Evolutionary conservation across 2,329 filamentous ascomycete species (phyloP).

Genomic region (Zarea fungicola): DNA sequence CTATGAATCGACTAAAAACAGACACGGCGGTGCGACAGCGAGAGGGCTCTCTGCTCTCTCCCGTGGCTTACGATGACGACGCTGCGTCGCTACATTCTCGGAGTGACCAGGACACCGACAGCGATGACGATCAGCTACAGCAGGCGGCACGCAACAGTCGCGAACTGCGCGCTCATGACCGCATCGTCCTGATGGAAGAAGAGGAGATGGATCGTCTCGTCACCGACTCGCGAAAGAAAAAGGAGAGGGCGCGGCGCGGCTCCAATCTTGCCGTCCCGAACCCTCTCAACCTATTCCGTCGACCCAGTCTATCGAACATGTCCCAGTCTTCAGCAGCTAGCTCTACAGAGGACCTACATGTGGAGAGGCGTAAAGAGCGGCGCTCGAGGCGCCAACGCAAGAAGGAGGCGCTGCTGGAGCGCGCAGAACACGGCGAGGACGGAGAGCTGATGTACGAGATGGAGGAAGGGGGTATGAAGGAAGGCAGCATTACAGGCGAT

Average conservation of each 20-base stretch:
- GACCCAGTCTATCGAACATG: constrained; percentile 29
- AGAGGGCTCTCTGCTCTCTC: constrained; percentile 52
- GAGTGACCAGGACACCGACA: constrained; percentile 70
- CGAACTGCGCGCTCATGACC: constrained; percentile 65
- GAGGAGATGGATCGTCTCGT: constrained; percentile 63
- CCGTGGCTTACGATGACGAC: constrained; percentile 62
- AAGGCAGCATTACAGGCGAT: constrained; percentile 58
- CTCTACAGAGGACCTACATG: constrained; percentile 42
- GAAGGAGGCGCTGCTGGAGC: constrained; percentile 46
- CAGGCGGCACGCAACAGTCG: constrained; percentile 61
- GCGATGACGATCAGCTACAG: constrained; percentile 67
- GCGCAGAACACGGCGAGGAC: constrained; percentile 59
- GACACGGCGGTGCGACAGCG: constrained; percentile 10
- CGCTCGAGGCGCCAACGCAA: constrained; percentile 48
- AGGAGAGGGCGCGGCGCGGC: constrained; percentile 45
- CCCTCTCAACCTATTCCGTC: constrained; percentile 41
- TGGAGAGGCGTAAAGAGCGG: constrained; percentile 42
- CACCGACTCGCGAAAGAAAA: constrained; percentile 43
- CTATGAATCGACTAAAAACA: constrained; percentile 2
- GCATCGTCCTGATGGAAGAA: constrained; percentile 67
- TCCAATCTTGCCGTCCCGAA: constrained; percentile 47
- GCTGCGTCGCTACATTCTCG: constrained; percentile 60
- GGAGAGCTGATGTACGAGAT: constrained; percentile 82
- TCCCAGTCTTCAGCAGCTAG: constrained; percentile 31
- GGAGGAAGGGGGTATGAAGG: constrained; percentile 72